Base-by-base conservation (phyloP, 1,139 yeast genomes). In the Ogataea hybrid region DNA sequence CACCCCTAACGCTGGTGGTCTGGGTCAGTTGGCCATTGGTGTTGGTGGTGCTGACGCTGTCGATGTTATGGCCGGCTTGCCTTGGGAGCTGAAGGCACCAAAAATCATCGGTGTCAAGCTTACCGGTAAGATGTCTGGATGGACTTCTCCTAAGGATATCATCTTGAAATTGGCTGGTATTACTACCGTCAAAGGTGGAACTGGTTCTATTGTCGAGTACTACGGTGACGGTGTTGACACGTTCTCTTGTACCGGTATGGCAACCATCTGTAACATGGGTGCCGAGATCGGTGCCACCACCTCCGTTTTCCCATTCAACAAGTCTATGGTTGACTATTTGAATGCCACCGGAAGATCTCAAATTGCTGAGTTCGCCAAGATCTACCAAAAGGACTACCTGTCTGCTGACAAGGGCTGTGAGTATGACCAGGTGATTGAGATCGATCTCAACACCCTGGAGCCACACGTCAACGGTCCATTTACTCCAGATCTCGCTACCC, bases 11-110 rank as follows among this genome's bases (percentile, higher is more conserved):
- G 98, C 97, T 57, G 97, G 98, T 79, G 98, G 97, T 73, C 79
- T 92, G 63, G 98, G 98, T 75, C 95, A 86, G 76, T 78, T 90
- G 62, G 97, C 97, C 61, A 92, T 92, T 65, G 98, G 97, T 82
- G 97, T 92, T 58, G 98, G 98, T 81, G 98, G 97, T 83, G 98
- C 98, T 61, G 98, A 92, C 70, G 97, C 97, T 56, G 97, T 92
- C 62, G 97, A 92, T 71, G 98, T 87, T 61, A 80, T 92, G 86
- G 89, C 97, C 52, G 84, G 84, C 67, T 76, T 86, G 61, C 84
- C 98, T 53, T 92, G 97, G 97, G 98, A 92, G 75, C 81, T 92
- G 67, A 90, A 90, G 81, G 97, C 97, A 57, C 98, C 98, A 67
- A 90, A 90, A 78, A 81, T 88, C 58, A 76, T 90, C 56, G 98